Evolutionary conservation across 1,284 basidiomycete species (phyloP), one percentile per base, ranked within the genome.

Genomic region (Marasmius fiardii): DNA sequence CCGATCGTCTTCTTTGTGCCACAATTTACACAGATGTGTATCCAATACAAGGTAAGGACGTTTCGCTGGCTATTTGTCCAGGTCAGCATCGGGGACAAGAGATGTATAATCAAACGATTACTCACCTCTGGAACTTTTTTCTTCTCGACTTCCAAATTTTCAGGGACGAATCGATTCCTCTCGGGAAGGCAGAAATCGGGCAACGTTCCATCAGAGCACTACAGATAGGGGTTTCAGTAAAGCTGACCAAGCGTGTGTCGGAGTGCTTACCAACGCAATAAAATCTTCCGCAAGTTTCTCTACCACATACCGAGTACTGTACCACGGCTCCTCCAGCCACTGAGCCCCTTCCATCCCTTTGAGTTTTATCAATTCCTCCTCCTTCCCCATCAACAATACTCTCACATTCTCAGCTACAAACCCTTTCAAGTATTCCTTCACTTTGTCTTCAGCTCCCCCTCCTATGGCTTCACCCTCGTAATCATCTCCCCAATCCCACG

Each of bases 1-100:
- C 58, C 81, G 83, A 70, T 98, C 95, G 68, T 98, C 95, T 67
- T 94, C 94, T 78, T 98, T 98, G 74, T 95, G 85, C 95, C 95
- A 98, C 8, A 97, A 71, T 20, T 85, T 79, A 1, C 87, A 89
- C 34, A 89, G 65, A 0, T 81, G 72, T 0, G 85, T 92, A 68
- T 93, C 80, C 28, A 82, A 77, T 54, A 97, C 79, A 57, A 95
- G 82, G 61, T 81, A 74, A 11, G 95, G 95, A 28, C 88, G 82
- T 56, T 82, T 83, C 54, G 82, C 68, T 14, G 90, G 90, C 88
- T 93, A 63, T 31, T n/a, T 10, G 28, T 31, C 10, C 26, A n/a
- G 33, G 16, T 18, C 10, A 24, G 20, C 37, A 8, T 18, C 26
- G 18, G 33, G 5, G 14, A 7, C 33, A 49, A 35, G 16, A 16